Evolutionary conservation across 2,329 filamentous ascomycete species (phyloP).

Genomic region (Blumeria graminis): DNA sequence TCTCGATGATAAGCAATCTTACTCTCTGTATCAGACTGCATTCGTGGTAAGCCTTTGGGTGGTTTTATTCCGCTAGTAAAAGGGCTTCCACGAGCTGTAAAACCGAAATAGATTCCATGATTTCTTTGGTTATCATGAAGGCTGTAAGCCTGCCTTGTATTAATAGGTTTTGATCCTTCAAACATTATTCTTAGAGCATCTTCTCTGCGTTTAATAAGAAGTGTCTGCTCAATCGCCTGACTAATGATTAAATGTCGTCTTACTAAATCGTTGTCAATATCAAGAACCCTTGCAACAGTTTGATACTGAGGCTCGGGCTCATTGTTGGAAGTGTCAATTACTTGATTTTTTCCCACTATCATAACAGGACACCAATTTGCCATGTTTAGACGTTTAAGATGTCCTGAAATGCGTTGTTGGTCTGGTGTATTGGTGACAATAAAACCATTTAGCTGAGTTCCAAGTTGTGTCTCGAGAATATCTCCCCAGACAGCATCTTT

Average conservation of each 20-base stretch:
- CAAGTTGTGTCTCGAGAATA: constrained; percentile 56
- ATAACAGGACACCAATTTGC: constrained; percentile 28
- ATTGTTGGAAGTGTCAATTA: constrained; percentile 33
- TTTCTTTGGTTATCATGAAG: constrained; percentile 35
- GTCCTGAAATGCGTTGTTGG: constrained; percentile 32
- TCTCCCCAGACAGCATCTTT: constrained; percentile 60
- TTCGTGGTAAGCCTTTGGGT: constrained; percentile 28
- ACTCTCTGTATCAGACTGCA: constrained; percentile 51
- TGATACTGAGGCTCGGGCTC: constrained; percentile 52
- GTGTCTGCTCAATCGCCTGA: constrained; percentile 57
- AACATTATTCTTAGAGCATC: constrained; percentile 50
- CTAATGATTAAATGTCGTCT: constrained; percentile 67
- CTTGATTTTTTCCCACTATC: constrained; percentile 30
- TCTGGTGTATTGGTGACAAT: constrained; percentile 60
- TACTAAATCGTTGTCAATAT: constrained; percentile 59
- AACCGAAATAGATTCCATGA: constrained; percentile 34
- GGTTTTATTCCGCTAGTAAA: constrained; percentile 24
- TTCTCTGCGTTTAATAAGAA: constrained; percentile 44
- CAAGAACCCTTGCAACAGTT: constrained; percentile 58
- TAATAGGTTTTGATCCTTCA: constrained; percentile 29
- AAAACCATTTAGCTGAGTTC: constrained; percentile 48
- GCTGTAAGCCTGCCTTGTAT: constrained; percentile 50
- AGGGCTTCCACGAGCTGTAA: constrained; percentile 17
- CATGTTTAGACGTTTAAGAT: constrained; percentile 22
- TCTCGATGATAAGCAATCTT: constrained; percentile 33